Conservation (phyloP, 2,329 filamentous ascomycete genomes). For the Trichoderma oligosporum region DNA sequence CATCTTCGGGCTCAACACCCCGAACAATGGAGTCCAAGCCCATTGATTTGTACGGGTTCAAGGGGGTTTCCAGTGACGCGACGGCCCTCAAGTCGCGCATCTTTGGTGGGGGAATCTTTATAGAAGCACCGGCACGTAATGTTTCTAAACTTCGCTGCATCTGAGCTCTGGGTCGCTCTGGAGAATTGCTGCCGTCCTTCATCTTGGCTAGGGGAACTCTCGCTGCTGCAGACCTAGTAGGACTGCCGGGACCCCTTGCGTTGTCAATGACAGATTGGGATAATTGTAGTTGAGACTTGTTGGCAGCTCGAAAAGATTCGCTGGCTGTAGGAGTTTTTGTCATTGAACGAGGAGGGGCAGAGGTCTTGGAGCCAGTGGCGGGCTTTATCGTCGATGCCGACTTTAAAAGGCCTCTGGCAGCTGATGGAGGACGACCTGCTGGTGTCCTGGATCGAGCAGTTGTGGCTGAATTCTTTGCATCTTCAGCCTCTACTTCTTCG, state of each 20-base stretch:
- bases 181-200: conserved; percentile 72
- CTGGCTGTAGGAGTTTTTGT: conserved; percentile 56
- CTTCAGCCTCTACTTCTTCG: conserved; percentile 69
- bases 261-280: conserved; percentile 21
- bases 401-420: conserved; percentile 28
- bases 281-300: conserved; percentile 28
- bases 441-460: conserved; percentile 67
- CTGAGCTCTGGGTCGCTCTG: conserved; percentile 57
- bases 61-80: conserved; percentile 49
- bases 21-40: conserved; percentile 54
- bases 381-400: conserved; percentile 2
- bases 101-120: conserved; percentile 75
- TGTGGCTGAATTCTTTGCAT: conserved; percentile 53
- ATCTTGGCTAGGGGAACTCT: conserved; percentile 67
- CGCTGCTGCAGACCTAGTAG: conserved; percentile 60
- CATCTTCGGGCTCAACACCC: conserved; percentile 71
- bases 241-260: conserved; percentile 33
- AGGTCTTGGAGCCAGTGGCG: conserved; percentile 27
- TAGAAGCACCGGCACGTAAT: conserved; percentile 52
- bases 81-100: conserved; percentile 73
- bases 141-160: conserved; percentile 43
- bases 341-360: conserved; percentile 37
- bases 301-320: conserved; percentile 26
- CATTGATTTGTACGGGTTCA: conserved; percentile 45
- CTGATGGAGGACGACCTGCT: conserved; percentile 53